Base-by-base conservation (phyloP, 1,139 yeast genomes). In the Kluyveromyces marxianus region DNA sequence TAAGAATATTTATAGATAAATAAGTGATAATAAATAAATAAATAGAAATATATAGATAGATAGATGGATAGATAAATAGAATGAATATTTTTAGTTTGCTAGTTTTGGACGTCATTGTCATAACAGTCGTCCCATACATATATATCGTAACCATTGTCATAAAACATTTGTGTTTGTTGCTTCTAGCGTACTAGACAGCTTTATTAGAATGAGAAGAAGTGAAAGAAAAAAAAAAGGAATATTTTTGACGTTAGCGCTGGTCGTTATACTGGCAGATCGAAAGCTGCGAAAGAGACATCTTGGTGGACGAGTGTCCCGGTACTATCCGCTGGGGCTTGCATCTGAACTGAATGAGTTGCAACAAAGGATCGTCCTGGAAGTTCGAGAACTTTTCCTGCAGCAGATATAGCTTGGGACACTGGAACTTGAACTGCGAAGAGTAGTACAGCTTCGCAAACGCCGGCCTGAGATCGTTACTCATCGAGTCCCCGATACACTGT, bases 231-330 rank as follows among this genome's bases (percentile, higher is more conserved):
- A 2, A 14, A 14, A 14, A 14, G 21, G 21, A 14, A 14, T 14
- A 14, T 14, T 14, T 14, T 14, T 14, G 21, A 14, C 2, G 21
- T 14, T 14, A 14, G 21, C 21, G 21, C 33, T 37, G 33, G n/a
- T 37, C 41, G 34, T 37, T 37, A 24, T n/a, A 37, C 25, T 37
- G 41, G n/a, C 41, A 37, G 26, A 37, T 21, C 4, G 41, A 27
- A 4, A 37, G n/a, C 21, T 37, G 34, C 6, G 41, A 37, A 3
- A 37, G 33, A 25, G 41, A 37, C 26, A 37, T n/a, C n/a, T 33
- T 14, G 14, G 41, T 37, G 6, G 21, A 14, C 21, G 41, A 28
- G 10, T 10, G 4, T 27, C 41, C 41, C 3, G 25, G 26, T 2
- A 29, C 24, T 8, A 37, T 37, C 10, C 41, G 14, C 5, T 29